Conservation (phyloP, 495 filamentous ascomycete species). For the Hyaloscypha finlandica region DNA sequence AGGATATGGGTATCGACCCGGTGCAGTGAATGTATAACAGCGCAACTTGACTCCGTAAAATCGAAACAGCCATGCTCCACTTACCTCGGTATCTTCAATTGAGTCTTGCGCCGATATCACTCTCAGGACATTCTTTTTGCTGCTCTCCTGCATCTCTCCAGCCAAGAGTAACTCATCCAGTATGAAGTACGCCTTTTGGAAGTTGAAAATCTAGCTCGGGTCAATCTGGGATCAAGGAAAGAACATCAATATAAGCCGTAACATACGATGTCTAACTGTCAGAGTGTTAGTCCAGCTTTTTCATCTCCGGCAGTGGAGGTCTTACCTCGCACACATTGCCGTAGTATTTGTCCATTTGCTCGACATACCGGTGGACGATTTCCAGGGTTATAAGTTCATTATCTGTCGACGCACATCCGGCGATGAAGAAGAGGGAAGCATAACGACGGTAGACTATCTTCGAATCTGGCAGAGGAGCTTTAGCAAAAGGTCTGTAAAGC, state of each 20-base stretch:
- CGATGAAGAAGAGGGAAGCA: slow-evolving; percentile 98
- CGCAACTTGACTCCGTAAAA: not conserved
- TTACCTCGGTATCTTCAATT: slow-evolving; percentile 96
- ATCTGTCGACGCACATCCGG: slow-evolving; percentile 89
- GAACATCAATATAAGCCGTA: not conserved
- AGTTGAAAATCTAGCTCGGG: slow-evolving; percentile 78
- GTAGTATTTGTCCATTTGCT: slow-evolving; percentile 99
- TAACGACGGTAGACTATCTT: slow-evolving; percentile 99
- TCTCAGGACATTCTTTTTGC: slow-evolving; percentile 96
- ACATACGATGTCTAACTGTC: slow-evolving; percentile 68
- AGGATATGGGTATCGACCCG: slow-evolving; percentile 18
- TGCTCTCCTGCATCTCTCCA: slow-evolving; percentile 98
- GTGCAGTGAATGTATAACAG: slow-evolving; percentile 2
- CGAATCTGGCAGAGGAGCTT: slow-evolving; percentile 61
- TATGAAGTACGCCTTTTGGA: slow-evolving; percentile 99
- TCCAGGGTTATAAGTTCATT: slow-evolving; percentile 99
- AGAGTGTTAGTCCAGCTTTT: slow-evolving; percentile 2
- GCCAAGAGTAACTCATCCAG: slow-evolving; percentile 94
- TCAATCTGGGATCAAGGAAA: slow-evolving; percentile 2
- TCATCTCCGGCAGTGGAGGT: not conserved
- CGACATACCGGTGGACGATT: slow-evolving; percentile 97
- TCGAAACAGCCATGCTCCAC: slow-evolving; percentile 39
- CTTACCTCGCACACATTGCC: slow-evolving; percentile 90
- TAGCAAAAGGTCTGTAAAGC: slow-evolving; percentile 8
- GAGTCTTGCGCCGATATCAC: slow-evolving; percentile 95